Evolutionary conservation across 768 basidiomycete species (phyloP).

Genomic region (Rhodotorula diobovata): DNA sequence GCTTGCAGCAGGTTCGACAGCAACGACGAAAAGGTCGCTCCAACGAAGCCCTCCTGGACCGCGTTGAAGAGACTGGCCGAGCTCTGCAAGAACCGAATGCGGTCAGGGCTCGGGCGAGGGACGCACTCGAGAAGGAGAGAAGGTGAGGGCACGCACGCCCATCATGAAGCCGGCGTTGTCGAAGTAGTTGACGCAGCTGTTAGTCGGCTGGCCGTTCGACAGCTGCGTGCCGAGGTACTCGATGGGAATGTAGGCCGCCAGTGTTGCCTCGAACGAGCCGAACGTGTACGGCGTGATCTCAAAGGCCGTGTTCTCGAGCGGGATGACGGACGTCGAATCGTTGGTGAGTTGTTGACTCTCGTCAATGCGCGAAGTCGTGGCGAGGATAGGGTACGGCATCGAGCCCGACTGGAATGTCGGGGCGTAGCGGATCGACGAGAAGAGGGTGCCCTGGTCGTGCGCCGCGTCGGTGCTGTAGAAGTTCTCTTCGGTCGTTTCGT

Average conservation of each 20-base stretch:
- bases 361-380: slow-evolving; percentile 49
- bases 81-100: neutral
- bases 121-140: neutral
- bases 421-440: slow-evolving; percentile 47
- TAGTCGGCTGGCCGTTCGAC: slow-evolving; percentile 56
- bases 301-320: slow-evolving; percentile 39
- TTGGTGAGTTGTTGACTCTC: slow-evolving; percentile 7
- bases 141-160: neutral
- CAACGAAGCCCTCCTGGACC: slow-evolving; percentile 8
- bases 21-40: neutral
- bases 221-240: slow-evolving; percentile 62
- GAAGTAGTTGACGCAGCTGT: slow-evolving; percentile 60
- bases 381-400: slow-evolving; percentile 66
- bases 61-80: slow-evolving; percentile 46
- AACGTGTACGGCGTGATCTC: slow-evolving; percentile 45
- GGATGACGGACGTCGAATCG: slow-evolving; percentile 32
- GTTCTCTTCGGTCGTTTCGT: neutral
- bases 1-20: slow-evolving; percentile 11
- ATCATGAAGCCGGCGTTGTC: slow-evolving; percentile 16
- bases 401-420: slow-evolving; percentile 53
- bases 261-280: slow-evolving; percentile 67
- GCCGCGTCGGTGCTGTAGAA: slow-evolving; percentile 41
- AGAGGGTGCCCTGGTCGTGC: slow-evolving; percentile 68
- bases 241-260: slow-evolving; percentile 61
- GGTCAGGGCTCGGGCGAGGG: too few species aligned